Percentiles rank a stretch among this genome's conserved stretches.
Evolutionary conservation across 139 green algal species (phyloP).

Genomic region (Micractinium conductrix): DNA sequence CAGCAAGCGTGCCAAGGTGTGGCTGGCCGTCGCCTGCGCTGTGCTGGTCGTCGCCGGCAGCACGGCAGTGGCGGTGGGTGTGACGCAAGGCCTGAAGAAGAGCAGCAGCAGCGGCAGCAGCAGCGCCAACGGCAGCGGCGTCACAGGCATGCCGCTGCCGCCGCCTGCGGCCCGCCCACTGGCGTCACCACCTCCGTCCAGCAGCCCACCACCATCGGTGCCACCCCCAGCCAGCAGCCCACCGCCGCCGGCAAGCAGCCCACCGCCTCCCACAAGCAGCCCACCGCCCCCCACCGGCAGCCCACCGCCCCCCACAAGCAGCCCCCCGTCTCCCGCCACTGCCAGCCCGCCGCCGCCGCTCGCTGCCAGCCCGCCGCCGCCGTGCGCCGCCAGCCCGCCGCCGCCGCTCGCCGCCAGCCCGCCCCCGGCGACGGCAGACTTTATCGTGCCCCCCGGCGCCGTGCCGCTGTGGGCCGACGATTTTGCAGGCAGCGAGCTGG

Average conservation of each 20-base stretch:
- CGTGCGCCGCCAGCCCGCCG: neutral
- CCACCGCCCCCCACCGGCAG: neutral
- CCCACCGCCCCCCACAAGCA: neutral
- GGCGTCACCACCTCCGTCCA: neutral
- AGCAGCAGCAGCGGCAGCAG: neutral
- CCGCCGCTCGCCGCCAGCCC: neutral
- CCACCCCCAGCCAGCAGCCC: neutral
- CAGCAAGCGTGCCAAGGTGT: neutral
- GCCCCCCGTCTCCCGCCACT: neutral
- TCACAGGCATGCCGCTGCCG: neutral
- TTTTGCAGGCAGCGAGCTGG: neutral
- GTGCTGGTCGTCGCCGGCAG: too few species aligned
- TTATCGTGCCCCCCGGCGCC: neutral
- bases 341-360: neutral
- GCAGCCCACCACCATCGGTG: neutral
- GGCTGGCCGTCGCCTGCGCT: neutral
- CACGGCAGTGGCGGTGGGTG: neutral
- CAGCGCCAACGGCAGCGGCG: neutral
- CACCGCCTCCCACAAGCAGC: neutral
- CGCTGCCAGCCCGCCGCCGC: neutral
- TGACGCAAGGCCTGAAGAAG: neutral
- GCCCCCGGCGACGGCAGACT: neutral
- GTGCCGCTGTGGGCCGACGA: conserved; percentile 12
- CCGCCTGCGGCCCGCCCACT: neutral
- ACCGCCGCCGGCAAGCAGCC: neutral